Percentiles rank a stretch among this genome's conserved stretches.
Conservation (phyloP, 1,284 basidiomycete species). For the Singerocomus inundabilis region DNA sequence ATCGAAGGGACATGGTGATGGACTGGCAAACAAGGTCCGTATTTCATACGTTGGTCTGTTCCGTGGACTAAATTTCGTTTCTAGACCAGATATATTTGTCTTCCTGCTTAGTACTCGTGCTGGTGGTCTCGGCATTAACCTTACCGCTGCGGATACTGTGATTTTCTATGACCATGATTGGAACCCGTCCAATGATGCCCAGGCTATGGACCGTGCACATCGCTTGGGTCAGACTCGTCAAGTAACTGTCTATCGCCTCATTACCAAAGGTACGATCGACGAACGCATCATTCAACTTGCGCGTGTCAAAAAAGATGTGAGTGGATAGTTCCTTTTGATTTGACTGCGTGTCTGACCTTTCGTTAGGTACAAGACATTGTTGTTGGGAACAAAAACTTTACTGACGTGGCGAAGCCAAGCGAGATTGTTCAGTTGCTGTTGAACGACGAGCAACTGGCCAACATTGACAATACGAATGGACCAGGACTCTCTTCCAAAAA, state of each 20-base stretch:
- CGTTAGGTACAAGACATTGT: slow-evolving; percentile 96
- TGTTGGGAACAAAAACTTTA: slow-evolving; percentile 94
- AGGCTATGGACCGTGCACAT: slow-evolving; percentile 99
- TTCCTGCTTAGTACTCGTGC: slow-evolving; percentile 96
- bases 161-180: slow-evolving; percentile 99
- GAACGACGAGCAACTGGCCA: slow-evolving; percentile 88
- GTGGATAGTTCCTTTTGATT: slow-evolving; percentile 27
- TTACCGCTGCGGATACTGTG: slow-evolving; percentile 97
- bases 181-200: slow-evolving; percentile 99
- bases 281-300: slow-evolving; percentile 96
- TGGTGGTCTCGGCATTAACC: slow-evolving; percentile 96
- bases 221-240: slow-evolving; percentile 98
- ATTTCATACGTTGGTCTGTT: slow-evolving; percentile 7
- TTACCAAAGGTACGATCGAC: slow-evolving; percentile 97
- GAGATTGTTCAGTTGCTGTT: slow-evolving; percentile 96
- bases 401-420: slow-evolving; percentile 90
- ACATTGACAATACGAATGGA: slow-evolving; percentile 46
- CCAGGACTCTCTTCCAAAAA: slow-evolving; percentile 41
- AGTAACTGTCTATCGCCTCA: slow-evolving; percentile 97
- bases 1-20: slow-evolving; percentile 98
- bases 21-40: slow-evolving; percentile 97
- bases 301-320: slow-evolving; percentile 91
- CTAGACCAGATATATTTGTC: slow-evolving; percentile 90
- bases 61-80: slow-evolving; percentile 6
- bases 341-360: slow-evolving; percentile 1